Conservation (phyloP, 805 yeast genomes). For the Priceomyces haplophilus region DNA sequence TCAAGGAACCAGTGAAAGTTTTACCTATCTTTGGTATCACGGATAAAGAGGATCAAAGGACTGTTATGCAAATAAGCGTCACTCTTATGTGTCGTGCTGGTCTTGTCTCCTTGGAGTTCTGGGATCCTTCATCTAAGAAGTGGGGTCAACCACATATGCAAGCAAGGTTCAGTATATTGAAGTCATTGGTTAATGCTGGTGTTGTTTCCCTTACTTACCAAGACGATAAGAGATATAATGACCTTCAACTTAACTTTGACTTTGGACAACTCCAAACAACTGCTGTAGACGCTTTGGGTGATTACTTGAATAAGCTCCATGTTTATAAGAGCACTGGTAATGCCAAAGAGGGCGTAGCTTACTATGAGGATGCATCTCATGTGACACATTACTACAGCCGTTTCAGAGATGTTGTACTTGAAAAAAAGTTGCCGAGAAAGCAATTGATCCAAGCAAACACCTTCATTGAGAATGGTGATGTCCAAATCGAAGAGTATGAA, state of each 20-base stretch:
- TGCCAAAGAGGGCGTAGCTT: slow-evolving; percentile 57
- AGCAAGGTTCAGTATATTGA: slow-evolving; percentile 83
- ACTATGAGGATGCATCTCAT: slow-evolving; percentile 65
- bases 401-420: slow-evolving; percentile 65
- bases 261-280: slow-evolving; percentile 58
- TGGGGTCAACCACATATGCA: slow-evolving; percentile 98
- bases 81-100: slow-evolving; percentile 89
- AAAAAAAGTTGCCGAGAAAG: slow-evolving; percentile 76
- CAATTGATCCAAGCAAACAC: slow-evolving; percentile 86
- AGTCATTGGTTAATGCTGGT: slow-evolving; percentile 66
- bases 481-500: slow-evolving; percentile 66
- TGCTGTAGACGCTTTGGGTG: slow-evolving; percentile 73
- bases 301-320: slow-evolving; percentile 69
- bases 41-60: slow-evolving; percentile 55
- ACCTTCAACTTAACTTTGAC: slow-evolving; percentile 60
- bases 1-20: slow-evolving; percentile 57
- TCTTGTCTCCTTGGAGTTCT: slow-evolving; percentile 72
- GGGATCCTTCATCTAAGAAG: slow-evolving; percentile 77
- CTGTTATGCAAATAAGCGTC: slow-evolving; percentile 63
- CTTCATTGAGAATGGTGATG: slow-evolving; percentile 38
- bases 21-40: slow-evolving; percentile 71
- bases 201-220: slow-evolving; percentile 55
- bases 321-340: slow-evolving; percentile 78
- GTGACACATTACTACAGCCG: slow-evolving; percentile 61
- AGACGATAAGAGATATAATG: slow-evolving; percentile 48